Conservation (phyloP, 1,139 yeast species). For the Sugiyamaella pinicola region DNA sequence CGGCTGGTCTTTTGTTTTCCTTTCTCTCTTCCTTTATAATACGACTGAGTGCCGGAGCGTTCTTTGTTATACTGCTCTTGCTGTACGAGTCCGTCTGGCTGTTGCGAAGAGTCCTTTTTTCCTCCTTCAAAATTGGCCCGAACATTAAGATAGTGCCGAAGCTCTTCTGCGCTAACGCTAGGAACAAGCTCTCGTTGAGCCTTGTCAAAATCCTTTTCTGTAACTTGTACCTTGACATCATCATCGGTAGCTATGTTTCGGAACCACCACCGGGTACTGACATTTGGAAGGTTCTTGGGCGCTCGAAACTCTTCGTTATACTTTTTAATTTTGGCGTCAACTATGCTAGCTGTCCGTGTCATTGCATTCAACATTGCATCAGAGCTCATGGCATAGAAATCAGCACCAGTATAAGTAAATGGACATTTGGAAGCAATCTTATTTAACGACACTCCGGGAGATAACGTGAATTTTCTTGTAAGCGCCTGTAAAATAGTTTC, state of each 20-base stretch:
- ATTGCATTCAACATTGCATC: conserved; percentile 95
- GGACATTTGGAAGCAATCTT: conserved; percentile 74
- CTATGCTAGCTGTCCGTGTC: conserved; percentile 81
- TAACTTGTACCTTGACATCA: conserved; percentile 71
- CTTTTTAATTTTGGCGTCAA: conserved; percentile 62
- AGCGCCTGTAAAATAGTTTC: conserved; percentile 82
- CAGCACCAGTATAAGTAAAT: conserved; percentile 94
- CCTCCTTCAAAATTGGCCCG: conserved; percentile 71
- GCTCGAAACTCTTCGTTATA: conserved; percentile 51
- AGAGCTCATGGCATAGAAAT: conserved; percentile 91
- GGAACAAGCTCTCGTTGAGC: conserved; percentile 76
- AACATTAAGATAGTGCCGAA: conserved; percentile 75
- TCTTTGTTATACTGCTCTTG: neutral
- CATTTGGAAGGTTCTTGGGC: conserved; percentile 36
- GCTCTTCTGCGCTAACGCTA: conserved; percentile 84
- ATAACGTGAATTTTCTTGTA: conserved; percentile 74
- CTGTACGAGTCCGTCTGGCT: neutral
- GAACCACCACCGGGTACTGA: conserved; percentile 87
- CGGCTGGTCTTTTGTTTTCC: neutral
- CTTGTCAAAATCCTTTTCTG: conserved; percentile 69
- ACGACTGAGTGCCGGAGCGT: neutral
- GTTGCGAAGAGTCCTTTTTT: conserved; percentile 23
- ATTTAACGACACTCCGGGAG: conserved; percentile 59
- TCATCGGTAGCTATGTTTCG: conserved; percentile 71
- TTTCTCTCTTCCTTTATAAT: neutral